Base-by-base conservation (phyloP, 139 green algal genomes). In the Pleodorina starrii region DNA sequence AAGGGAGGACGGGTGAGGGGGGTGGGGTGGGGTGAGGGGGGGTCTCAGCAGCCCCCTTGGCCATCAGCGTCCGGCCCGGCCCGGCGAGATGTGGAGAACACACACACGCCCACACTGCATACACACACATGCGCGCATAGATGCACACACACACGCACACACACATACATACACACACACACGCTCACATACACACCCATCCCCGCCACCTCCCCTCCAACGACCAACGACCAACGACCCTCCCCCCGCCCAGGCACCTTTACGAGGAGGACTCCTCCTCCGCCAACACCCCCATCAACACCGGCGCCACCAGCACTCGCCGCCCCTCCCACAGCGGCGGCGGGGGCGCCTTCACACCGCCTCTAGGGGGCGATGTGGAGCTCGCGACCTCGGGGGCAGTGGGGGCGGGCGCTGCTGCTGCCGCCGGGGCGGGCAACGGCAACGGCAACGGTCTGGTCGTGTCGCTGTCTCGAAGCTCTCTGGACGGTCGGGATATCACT, bases 251-350 rank as follows among this genome's bases (percentile, higher is more conserved):
- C 86, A 90, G 82, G 46, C 63, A 92, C 76, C 36, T 92, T 46
- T 90, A 90, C 44, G 92, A 93, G 23, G 91, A 95, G 38, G n/a
- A 25, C 27, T 83, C 85, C 40, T 83, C 89, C 32, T 79, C 73
- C 1, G 86, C 88, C n/a, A n/a, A n/a, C n/a, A 78, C 92, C 48
- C 29, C 81, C 42, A 43, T 16, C 57, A 12, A 3, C 38, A 29
- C 38, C 81, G 36, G 7, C 60, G 60, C 1, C 42, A 40, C 9
- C 60, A 48, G 0, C 81, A 78, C 60, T 0, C 42, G 40, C 57
- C 32, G 81, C 21, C 42, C n/a, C 17, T 46, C 60, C n/a, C 3
- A 3, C 60, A 77, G 48, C 40, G 60, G 81, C 59, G 7, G 1
- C 60, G 66, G 48, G 27, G 60, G 81, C 59, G 7, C n/a, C 81